phyloP scores from a whole-genome alignment of 2,329 filamentous ascomycete species.

The Penicillium sp. region DNA sequence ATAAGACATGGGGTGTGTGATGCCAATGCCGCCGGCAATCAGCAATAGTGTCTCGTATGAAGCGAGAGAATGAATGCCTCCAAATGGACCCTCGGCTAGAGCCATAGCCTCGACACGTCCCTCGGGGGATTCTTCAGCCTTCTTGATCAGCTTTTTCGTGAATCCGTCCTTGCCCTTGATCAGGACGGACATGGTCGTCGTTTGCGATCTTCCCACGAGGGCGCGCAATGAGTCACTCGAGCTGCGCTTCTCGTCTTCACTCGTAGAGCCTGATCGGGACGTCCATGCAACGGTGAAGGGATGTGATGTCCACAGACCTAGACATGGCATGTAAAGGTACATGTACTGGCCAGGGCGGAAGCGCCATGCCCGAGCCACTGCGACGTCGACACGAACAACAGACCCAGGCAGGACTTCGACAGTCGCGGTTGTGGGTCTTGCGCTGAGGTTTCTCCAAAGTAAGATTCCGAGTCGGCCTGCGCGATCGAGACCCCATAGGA shows the following conservation, averaged over 20 bases:
- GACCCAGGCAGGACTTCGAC: conserved; percentile 55
- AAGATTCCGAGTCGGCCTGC: conserved; percentile 47
- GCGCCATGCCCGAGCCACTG: conserved; percentile 30
- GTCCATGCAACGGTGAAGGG: conserved; percentile 44
- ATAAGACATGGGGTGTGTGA: conserved; percentile 37
- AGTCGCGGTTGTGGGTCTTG: conserved; percentile 47
- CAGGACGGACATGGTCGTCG: conserved; percentile 32
- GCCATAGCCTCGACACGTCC: conserved; percentile 28
- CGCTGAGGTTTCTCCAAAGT: conserved; percentile 50
- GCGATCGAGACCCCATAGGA: conserved; percentile 40
- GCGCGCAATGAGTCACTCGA: conserved; percentile 32
- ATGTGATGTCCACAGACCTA: conserved; percentile 43
- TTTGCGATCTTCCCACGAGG: conserved; percentile 26
- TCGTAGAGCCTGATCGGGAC: conserved; percentile 19
- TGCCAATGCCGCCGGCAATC: conserved; percentile 39
- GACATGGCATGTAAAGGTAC: conserved; percentile 54
- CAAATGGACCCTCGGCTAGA: conserved; percentile 37
- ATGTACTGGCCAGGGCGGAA: conserved; percentile 50
- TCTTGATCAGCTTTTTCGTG: conserved; percentile 31
- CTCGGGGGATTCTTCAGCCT: conserved; percentile 26
- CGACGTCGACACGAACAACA: conserved; percentile 48
- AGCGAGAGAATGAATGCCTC: conserved; percentile 30
- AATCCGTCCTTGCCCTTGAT: conserved; percentile 36
- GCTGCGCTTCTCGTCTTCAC: conserved; percentile 25
- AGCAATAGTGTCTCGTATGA: conserved; percentile 36